Evolutionary conservation across 1,139 yeast genomes (phyloP).

Genomic region (Geotrichum candidum): DNA sequence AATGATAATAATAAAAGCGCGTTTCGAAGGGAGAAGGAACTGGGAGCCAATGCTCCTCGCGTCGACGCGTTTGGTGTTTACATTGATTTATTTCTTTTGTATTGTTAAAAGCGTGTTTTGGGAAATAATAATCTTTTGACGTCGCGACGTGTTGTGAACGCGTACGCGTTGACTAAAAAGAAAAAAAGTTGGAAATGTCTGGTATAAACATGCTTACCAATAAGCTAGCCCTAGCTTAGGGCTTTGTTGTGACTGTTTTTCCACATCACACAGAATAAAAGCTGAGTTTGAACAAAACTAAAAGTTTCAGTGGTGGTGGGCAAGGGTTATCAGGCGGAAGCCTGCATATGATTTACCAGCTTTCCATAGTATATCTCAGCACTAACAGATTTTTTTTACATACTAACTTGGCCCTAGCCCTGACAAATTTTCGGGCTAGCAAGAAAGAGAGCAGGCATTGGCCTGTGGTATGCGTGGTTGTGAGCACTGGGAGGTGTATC

Average conservation of each 20-base stretch:
- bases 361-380: neutral
- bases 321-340: neutral
- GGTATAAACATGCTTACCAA: too few relatives aligned
- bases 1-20: neutral
- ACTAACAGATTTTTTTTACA: neutral
- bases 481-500: neutral
- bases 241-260: constrained; percentile 9
- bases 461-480: neutral
- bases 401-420: neutral
- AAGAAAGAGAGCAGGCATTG: neutral
- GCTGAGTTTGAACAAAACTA: neutral
- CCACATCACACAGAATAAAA: neutral
- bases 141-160: neutral
- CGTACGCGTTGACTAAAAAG: neutral
- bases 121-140: neutral
- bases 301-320: neutral
- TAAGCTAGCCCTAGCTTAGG: constrained; percentile 8
- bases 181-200: neutral
- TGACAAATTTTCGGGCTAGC: neutral
- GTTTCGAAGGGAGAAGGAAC: neutral
- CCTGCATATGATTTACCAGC: neutral
- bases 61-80: neutral
- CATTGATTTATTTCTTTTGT: neutral
- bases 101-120: neutral
- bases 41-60: neutral